Percentiles rank a stretch among this genome's conserved stretches.
These are phyloP conservation scores for Selaginella tamariscina DNA, from an alignment of 75 land plant species.

Conservation along the genomic window DNA sequence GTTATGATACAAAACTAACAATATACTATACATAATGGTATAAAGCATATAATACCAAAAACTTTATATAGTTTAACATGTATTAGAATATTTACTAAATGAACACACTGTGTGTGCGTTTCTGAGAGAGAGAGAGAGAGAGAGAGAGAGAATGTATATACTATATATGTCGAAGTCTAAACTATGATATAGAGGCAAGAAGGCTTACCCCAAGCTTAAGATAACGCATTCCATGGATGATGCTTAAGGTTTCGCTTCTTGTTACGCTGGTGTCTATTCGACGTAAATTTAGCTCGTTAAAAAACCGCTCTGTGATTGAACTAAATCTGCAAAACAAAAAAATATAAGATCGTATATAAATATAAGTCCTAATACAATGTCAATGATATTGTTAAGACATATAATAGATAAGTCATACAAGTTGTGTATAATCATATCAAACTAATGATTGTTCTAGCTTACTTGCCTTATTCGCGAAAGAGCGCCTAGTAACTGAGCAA, in stretches of 20 bases:
- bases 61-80: too few species aligned
- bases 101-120: too few species aligned
- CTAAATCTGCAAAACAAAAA: slow-evolving; percentile 61
- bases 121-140: too few species aligned
- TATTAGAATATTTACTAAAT: too few species aligned
- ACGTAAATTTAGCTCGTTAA: slow-evolving; percentile 80
- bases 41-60: too few species aligned
- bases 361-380: slow-evolving; percentile 2
- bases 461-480: slow-evolving; percentile 80
- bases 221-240: slow-evolving; percentile 98
- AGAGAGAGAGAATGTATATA: too few species aligned
- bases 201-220: slow-evolving; percentile 98
- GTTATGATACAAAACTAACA: too few species aligned
- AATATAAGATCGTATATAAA: neutral
- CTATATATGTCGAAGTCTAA: too few species aligned
- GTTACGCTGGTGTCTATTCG: slow-evolving; percentile 75
- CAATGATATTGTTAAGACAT: too few species aligned
- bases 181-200: too few species aligned
- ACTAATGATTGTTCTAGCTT: neutral
- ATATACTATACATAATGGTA: too few species aligned
- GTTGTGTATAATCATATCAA: neutral
- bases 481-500: slow-evolving; percentile 98
- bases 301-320: slow-evolving; percentile 94
- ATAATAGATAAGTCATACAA: too few species aligned
- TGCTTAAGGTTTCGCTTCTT: slow-evolving; percentile 90